phyloP scores from a whole-genome alignment of 441 rosid genomes.

The Bruguiera hainesii region DNA sequence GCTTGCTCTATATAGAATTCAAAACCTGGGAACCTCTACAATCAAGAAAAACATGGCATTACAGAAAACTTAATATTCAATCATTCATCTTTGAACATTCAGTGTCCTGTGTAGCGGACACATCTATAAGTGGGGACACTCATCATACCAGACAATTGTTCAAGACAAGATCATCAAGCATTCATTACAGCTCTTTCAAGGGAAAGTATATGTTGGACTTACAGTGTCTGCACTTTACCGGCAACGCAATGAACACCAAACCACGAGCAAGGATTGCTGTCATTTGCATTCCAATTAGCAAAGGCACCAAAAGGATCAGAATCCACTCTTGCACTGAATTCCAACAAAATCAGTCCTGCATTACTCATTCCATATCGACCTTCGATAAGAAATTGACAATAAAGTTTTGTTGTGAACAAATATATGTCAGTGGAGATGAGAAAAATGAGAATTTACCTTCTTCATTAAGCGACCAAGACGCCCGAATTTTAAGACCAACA shows the following conservation, averaged over 20 bases:
- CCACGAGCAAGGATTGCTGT: constrained; percentile 67
- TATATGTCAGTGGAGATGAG: constrained; percentile 2
- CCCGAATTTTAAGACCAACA: constrained; percentile 39
- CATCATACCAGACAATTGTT: neutral
- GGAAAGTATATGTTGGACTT: constrained; percentile 32
- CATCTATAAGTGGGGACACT: neutral
- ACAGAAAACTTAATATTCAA: neutral
- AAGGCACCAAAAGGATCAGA: constrained; percentile 64
- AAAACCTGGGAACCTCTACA: too few relatives aligned
- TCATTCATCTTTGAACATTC: neutral
- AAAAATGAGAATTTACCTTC: constrained; percentile 48
- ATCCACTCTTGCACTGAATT: constrained; percentile 51
- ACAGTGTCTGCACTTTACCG: constrained; percentile 72
- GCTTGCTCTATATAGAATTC: too few relatives aligned
- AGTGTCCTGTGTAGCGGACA: neutral
- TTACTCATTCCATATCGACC: constrained; percentile 19
- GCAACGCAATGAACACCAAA: constrained; percentile 61
- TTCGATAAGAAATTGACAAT: neutral
- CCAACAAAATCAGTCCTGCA: constrained; percentile 64
- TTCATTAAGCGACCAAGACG: constrained; percentile 47
- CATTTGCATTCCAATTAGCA: constrained; percentile 57
- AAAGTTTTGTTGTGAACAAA: neutral
- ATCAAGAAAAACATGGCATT: neutral
- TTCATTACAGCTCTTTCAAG: constrained; percentile 4
- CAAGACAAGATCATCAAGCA: neutral